Evolutionary conservation across 2,329 filamentous ascomycete species (phyloP), one percentile per base, ranked within the genome.

Genomic region (Pseudogymnoascus sp.): DNA sequence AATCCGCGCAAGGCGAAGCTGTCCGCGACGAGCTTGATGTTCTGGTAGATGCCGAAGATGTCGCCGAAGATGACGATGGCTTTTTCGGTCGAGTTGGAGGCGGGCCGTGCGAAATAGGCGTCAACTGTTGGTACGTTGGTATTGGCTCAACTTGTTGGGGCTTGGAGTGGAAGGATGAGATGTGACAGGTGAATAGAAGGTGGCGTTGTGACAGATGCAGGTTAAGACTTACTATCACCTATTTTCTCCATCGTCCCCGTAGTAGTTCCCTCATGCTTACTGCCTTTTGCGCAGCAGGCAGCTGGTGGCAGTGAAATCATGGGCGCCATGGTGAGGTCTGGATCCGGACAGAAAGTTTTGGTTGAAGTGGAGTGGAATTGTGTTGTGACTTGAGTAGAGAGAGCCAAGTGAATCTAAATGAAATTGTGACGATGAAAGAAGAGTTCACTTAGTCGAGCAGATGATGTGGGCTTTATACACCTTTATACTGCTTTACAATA

Each of bases 1-100:
- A 36, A 37, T 8, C 58, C 89, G 72, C 88, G 87, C 66, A 83
- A 82, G 62, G 89, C 89, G 72, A 82, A 88, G 70, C 89, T 83
- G 77, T 92, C 89, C 63, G 88, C 88, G 68, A 91, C 82, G 65
- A 88, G 77, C 74, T 87, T 74, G 69, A 77, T 75, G 73, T 88
- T 86, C 64, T 81, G 77, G 79, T 79, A 82, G 61, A 73, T 72
- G 37, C 67, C 65, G 42, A 72, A 68, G 1, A 72, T 69, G 64
- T 72, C 71, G 31, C 70, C 67, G 13, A 73, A 59, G 60, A 65
- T 71, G 27, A 73, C 62, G 58, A 73, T 69, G 0, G 71, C 71
- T 71, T 82, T 77, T 18, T 60, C 55, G 10, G 18, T 31, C 15
- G 29, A 40, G 13, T 59, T 60, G 13, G 31, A 33, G 15, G 52